Conservation (phyloP, 768 basidiomycete genomes). For the Suillus discolor region DNA sequence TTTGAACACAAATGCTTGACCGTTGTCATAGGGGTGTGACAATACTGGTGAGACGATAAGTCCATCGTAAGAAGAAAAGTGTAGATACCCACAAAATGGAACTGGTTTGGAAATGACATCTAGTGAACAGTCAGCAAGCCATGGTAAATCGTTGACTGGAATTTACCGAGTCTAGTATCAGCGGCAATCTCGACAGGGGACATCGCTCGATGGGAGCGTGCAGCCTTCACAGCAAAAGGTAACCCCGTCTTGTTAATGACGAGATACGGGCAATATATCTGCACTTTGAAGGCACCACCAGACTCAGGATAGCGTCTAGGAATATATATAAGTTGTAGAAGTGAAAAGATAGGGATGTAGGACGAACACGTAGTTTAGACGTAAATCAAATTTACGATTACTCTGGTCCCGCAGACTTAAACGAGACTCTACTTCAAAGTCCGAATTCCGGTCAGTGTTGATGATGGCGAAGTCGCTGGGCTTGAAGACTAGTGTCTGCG, state of each 20-base stretch:
- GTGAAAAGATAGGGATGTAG: background rate
- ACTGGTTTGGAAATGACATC: conserved; percentile 53
- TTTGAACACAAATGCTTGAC: conserved; percentile 83
- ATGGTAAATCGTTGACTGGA: background rate
- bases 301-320: conserved; percentile 78
- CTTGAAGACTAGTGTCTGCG: conserved; percentile 65
- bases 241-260: conserved; percentile 92
- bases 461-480: conserved; percentile 98
- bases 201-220: conserved; percentile 61
- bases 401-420: conserved; percentile 72
- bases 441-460: conserved; percentile 89
- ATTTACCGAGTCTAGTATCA: conserved; percentile 62
- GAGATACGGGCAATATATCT: conserved; percentile 90
- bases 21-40: conserved; percentile 77
- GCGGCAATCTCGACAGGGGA: conserved; percentile 84
- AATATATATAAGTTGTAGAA: conserved; percentile 13
- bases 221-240: conserved; percentile 73
- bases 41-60: conserved; percentile 57
- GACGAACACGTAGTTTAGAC: conserved; percentile 87
- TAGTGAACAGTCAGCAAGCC: conserved; percentile 21
- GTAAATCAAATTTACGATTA: conserved; percentile 78
- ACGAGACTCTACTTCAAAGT: conserved; percentile 79
- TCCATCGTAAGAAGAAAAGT: conserved; percentile 5
- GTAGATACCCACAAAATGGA: conserved; percentile 77
- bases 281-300: conserved; percentile 95